A percentile compares a stretch with the other conserved stretches of the same genome.
phyloP scores from a whole-genome alignment of 306 rosid genomes.

The Citrullus colocynthis region DNA sequence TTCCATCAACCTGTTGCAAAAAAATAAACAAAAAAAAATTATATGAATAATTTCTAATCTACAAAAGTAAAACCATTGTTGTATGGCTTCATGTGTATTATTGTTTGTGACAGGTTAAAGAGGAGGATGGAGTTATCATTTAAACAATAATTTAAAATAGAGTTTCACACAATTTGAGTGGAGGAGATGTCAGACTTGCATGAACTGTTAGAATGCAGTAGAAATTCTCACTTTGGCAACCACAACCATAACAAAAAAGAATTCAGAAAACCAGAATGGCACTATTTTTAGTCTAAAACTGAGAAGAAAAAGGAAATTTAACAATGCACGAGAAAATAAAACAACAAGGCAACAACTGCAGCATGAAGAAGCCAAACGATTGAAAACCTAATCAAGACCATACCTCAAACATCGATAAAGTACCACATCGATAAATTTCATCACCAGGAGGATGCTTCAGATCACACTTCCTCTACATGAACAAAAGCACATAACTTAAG shows the following conservation, averaged over 20 bases:
- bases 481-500: constrained; percentile 8
- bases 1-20: constrained; percentile 84
- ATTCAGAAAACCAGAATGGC: not conserved
- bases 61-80: not conserved
- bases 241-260: not conserved
- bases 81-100: not conserved
- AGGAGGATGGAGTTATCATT: not conserved
- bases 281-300: not conserved
- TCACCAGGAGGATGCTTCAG: constrained; percentile 99
- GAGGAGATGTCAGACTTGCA: not conserved
- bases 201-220: not conserved
- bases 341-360: not conserved
- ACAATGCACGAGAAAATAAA: not conserved
- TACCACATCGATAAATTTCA: constrained; percentile 93
- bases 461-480: constrained; percentile 83
- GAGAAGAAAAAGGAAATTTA: not conserved
- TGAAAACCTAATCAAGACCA: constrained; percentile 5
- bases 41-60: not conserved
- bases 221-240: not conserved
- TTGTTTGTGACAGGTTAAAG: not conserved
- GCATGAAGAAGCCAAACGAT: not conserved
- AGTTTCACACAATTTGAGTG: not conserved
- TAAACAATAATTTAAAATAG: not conserved
- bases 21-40: not conserved
- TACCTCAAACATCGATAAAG: constrained; percentile 99